Evolutionary conservation across 1,284 basidiomycete species (phyloP).

Genomic region (Ustilago hordei): DNA sequence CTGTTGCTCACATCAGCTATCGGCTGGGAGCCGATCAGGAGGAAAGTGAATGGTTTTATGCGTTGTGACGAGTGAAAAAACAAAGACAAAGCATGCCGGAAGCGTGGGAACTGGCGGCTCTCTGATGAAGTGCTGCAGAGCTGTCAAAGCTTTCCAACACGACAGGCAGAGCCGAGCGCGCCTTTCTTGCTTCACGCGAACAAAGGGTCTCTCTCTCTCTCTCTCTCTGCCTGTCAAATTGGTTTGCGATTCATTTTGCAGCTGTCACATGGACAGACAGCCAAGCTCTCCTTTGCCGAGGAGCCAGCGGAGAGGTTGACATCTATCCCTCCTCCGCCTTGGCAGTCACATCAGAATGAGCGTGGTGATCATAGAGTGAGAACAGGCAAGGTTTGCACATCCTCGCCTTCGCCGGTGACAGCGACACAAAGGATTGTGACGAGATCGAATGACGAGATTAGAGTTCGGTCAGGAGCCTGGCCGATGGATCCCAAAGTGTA

Average conservation of each 20-base stretch:
- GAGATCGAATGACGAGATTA: background rate
- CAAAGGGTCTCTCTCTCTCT: background rate
- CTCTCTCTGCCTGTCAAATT: background rate
- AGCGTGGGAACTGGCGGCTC: slow-evolving; percentile 7
- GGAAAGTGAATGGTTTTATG: background rate
- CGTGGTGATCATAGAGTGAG: slow-evolving; percentile 10
- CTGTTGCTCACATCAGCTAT: background rate
- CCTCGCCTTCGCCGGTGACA: background rate
- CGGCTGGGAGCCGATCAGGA: background rate
- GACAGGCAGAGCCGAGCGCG: background rate
- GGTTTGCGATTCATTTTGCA: slow-evolving; percentile 8
- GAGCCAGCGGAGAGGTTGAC: background rate
- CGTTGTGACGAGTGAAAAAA: background rate
- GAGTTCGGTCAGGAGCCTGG: slow-evolving; percentile 1
- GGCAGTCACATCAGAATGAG: slow-evolving; percentile 2
- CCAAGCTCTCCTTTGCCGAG: slow-evolving; percentile 6
- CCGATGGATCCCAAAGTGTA: background rate
- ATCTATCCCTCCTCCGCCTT: background rate
- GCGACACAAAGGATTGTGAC: slow-evolving; percentile 9
- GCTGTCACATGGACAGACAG: slow-evolving; percentile 15
- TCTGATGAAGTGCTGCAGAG: slow-evolving; percentile 7
- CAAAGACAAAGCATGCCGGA: slow-evolving; percentile 1
- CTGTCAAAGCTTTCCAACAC: slow-evolving; percentile 7
- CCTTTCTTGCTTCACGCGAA: slow-evolving; percentile 1
- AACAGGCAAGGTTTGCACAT: slow-evolving; percentile 12